Evolutionary conservation across 2,329 filamentous ascomycete species (phyloP).

Genomic region (Biscogniauxia marginata): DNA sequence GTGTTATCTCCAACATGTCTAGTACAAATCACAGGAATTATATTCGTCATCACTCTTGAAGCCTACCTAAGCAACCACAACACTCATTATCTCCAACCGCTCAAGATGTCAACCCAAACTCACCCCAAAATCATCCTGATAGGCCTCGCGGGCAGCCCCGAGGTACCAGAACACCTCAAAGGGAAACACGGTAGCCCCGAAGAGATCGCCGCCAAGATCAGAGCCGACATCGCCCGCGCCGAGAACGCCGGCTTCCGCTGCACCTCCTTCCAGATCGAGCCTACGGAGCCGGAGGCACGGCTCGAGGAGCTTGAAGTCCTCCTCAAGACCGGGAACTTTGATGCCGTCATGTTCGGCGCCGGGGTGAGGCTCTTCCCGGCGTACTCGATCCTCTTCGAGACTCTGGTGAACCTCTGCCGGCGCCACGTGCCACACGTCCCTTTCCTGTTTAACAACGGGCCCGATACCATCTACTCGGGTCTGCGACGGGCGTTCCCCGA

Average conservation of each 20-base stretch:
- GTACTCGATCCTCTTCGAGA: constrained; percentile 18
- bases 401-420: constrained; percentile 17
- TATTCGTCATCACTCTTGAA: too few species aligned
- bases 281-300: too few species aligned
- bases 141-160: neutral
- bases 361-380: constrained; percentile 14
- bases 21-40: too few species aligned
- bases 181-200: neutral
- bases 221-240: neutral
- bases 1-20: too few species aligned
- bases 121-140: neutral
- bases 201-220: neutral
- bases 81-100: neutral
- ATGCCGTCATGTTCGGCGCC: constrained; percentile 19
- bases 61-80: neutral
- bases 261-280: neutral
- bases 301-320: neutral
- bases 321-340: constrained; percentile 7
- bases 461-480: constrained; percentile 6
- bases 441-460: constrained; percentile 16
- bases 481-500: constrained; percentile 8
- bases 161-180: neutral
- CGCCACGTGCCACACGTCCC: constrained; percentile 8
- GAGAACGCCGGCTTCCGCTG: neutral
- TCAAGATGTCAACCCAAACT: neutral